Percentiles rank a stretch among this genome's conserved stretches.
These are phyloP conservation scores for Davidsoniella australis DNA, from an alignment of 2,329 filamentous ascomycete species.

Conservation along the genomic window DNA sequence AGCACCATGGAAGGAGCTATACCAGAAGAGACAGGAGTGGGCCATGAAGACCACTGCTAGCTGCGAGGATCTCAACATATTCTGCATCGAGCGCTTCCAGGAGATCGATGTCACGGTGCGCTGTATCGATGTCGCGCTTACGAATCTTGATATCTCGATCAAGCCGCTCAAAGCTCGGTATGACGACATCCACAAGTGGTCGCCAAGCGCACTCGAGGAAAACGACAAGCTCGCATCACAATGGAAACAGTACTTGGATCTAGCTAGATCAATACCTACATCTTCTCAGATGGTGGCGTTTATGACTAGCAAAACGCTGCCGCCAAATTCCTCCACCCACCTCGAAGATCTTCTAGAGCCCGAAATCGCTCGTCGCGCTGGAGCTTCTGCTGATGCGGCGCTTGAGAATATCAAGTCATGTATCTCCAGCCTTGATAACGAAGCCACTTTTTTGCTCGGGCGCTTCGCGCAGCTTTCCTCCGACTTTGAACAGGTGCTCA, in stretches of 20 bases:
- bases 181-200: slow-evolving; percentile 53
- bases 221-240: slow-evolving; percentile 44
- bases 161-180: slow-evolving; percentile 56
- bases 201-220: slow-evolving; percentile 47
- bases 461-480: slow-evolving; percentile 39
- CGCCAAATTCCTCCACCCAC: slow-evolving; percentile 33
- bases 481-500: slow-evolving; percentile 44
- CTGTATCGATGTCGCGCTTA: slow-evolving; percentile 68
- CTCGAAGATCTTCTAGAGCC: slow-evolving; percentile 62
- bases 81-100: slow-evolving; percentile 47
- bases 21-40: slow-evolving; percentile 68
- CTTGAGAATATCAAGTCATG: slow-evolving; percentile 42
- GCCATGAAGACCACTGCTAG: slow-evolving; percentile 52
- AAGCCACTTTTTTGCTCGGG: slow-evolving; percentile 34
- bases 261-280: slow-evolving; percentile 47
- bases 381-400: slow-evolving; percentile 41
- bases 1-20: slow-evolving; percentile 75
- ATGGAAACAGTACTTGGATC: slow-evolving; percentile 52
- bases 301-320: slow-evolving; percentile 34
- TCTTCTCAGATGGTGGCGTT: slow-evolving; percentile 49
- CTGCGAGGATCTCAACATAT: slow-evolving; percentile 45
- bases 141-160: slow-evolving; percentile 65
- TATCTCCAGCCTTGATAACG: slow-evolving; percentile 42
- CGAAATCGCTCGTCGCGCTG: slow-evolving; percentile 55
- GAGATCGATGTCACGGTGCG: slow-evolving; percentile 64